Conservation (phyloP, 768 basidiomycete genomes). For the Mrakia frigida region DNA sequence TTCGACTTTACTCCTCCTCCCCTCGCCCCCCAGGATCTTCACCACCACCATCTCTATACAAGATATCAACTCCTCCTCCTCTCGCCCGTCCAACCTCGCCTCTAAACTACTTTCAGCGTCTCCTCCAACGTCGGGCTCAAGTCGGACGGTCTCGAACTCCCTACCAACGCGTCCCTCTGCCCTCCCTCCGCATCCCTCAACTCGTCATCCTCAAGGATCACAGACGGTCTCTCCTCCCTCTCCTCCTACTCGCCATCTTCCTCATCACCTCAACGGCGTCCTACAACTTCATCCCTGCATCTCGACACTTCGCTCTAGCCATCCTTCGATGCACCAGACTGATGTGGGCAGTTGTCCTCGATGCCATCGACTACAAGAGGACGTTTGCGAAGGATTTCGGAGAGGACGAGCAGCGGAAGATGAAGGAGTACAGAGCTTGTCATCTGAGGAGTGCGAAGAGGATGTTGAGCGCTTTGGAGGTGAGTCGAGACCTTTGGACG, state of each 20-base stretch:
- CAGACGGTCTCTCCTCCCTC: conserved; percentile 5
- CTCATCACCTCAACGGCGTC: conserved; percentile 41
- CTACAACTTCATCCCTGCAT: conserved; percentile 66
- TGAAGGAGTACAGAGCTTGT: conserved; percentile 61
- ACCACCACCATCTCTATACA: not conserved
- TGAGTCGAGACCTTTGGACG: conserved; percentile 61
- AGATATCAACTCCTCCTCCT: not conserved
- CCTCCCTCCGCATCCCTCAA: not conserved
- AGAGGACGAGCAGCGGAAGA: conserved; percentile 53
- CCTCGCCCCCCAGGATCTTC: not conserved
- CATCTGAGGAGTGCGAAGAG: conserved; percentile 76
- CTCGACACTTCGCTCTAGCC: conserved; percentile 70
- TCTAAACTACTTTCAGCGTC: not conserved
- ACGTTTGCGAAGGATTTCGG: conserved; percentile 38
- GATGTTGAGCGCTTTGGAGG: conserved; percentile 70
- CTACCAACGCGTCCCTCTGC: not conserved
- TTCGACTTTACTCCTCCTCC: not conserved
- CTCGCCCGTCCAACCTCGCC: not conserved
- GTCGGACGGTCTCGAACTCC: not conserved
- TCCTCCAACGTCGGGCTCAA: not conserved
- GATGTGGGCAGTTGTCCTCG: conserved; percentile 52
- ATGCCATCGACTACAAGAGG: conserved; percentile 41
- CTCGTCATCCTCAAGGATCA: not conserved
- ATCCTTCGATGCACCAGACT: conserved; percentile 72
- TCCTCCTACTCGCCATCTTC: conserved; percentile 38